Conservation (phyloP, 305 asterid genomes). For the Fraxinus xanthoxyloides region DNA sequence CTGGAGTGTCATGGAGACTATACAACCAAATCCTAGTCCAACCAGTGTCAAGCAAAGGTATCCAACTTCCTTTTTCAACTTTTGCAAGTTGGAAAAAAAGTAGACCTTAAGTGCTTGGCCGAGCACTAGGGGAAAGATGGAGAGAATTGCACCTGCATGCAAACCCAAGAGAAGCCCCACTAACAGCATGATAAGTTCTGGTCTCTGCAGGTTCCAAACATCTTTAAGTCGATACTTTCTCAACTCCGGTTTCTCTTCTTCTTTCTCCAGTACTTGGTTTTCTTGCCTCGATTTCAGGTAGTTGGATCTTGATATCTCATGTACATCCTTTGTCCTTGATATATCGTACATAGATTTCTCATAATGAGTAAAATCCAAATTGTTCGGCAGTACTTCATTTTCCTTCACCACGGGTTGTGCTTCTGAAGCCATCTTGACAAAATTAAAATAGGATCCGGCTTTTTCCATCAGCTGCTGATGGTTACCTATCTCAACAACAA, state of each 20-base stretch:
- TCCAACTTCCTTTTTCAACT: slow-evolving; percentile 56
- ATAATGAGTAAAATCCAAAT: slow-evolving; percentile 23
- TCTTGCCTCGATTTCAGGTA: slow-evolving; percentile 34
- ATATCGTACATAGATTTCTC: slow-evolving; percentile 24
- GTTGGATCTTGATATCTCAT: slow-evolving; percentile 39
- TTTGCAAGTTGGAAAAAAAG: slow-evolving; percentile 31
- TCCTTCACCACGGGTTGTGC: slow-evolving; percentile 33
- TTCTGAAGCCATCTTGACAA: slow-evolving; percentile 66
- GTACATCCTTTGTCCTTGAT: slow-evolving; percentile 21
- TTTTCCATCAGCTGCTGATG: slow-evolving; percentile 62
- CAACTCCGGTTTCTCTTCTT: slow-evolving; percentile 27
- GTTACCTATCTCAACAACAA: slow-evolving; percentile 61
- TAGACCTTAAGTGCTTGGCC: slow-evolving; percentile 73
- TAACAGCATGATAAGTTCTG: slow-evolving; percentile 45
- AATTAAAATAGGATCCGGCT: slow-evolving; percentile 55
- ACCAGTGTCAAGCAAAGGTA: slow-evolving; percentile 57
- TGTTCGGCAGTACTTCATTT: slow-evolving; percentile 22
- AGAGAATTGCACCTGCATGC: slow-evolving; percentile 74
- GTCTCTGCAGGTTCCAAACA: slow-evolving; percentile 66
- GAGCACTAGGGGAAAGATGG: slow-evolving; percentile 66
- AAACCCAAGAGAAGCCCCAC: slow-evolving; percentile 54
- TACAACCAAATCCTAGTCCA: slow-evolving; percentile 75
- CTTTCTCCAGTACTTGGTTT: slow-evolving; percentile 20
- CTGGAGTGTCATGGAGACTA: slow-evolving; percentile 66
- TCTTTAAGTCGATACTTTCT: slow-evolving; percentile 46